Percentiles rank a stretch among this genome's conserved stretches.
phyloP scores from a whole-genome alignment of 805 yeast genomes.

The Priceomyces melissophilus region DNA sequence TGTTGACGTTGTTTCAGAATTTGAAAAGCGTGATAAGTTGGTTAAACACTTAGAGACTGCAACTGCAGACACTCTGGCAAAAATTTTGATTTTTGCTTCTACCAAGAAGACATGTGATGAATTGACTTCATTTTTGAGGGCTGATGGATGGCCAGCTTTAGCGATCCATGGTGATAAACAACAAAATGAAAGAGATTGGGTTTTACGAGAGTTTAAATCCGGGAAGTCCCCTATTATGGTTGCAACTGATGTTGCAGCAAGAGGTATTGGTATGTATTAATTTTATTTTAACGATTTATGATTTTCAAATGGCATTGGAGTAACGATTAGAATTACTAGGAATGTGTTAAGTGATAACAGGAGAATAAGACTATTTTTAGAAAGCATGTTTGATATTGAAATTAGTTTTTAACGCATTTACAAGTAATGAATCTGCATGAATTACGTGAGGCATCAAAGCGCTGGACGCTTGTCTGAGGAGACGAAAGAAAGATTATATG shows the following conservation, averaged over 20 bases:
- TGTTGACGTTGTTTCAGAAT: conserved; percentile 87
- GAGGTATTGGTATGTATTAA: conserved; percentile 94
- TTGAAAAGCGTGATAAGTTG: conserved; percentile 91
- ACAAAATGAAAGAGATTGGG: conserved; percentile 99
- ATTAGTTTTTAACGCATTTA: conserved; percentile 1
- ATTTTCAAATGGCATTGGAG: background rate
- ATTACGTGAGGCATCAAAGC: conserved; percentile 4
- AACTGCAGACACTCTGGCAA: conserved; percentile 65
- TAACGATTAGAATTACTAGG: conserved; percentile 4
- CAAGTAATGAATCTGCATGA: conserved; percentile 1
- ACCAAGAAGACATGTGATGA: conserved; percentile 98
- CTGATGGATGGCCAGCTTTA: conserved; percentile 98
- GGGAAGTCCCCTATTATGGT: conserved; percentile 97
- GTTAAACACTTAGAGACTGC: conserved; percentile 80
- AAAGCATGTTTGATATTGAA: background rate
- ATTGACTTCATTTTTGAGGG: conserved; percentile 83
- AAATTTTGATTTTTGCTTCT: conserved; percentile 87
- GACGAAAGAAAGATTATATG: conserved; percentile 3
- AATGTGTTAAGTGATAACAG: conserved; percentile 8
- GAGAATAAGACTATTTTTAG: conserved; percentile 6
- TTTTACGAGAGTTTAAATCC: conserved; percentile 81
- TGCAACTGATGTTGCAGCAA: conserved; percentile 99
- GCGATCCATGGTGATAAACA: conserved; percentile 99
- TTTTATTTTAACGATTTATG: conserved; percentile 1
- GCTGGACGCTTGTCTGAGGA: conserved; percentile 3